Percentiles rank a stretch among this genome's conserved stretches.
Conservation (phyloP, 202 grass and related monocot genomes). For the Miscanthus sacchariflorus region DNA sequence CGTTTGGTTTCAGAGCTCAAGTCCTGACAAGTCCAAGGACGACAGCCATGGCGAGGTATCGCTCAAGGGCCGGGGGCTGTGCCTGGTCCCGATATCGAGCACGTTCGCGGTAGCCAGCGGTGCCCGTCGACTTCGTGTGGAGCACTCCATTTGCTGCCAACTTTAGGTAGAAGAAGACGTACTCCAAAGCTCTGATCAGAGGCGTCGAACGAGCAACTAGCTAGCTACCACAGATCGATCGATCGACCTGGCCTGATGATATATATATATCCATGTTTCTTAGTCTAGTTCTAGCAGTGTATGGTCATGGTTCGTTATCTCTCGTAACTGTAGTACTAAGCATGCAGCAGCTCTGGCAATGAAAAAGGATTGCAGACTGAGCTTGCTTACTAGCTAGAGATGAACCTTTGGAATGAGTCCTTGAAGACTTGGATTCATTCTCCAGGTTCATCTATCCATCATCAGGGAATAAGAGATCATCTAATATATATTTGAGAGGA, state of each 20-base stretch:
- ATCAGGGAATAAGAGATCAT: conserved; percentile 50
- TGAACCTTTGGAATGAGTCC: conserved; percentile 79
- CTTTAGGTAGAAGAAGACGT: conserved; percentile 69
- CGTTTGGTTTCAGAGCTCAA: conserved; percentile 55
- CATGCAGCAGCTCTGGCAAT: conserved; percentile 17
- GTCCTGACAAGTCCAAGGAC: conserved; percentile 68
- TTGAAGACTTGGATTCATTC: conserved; percentile 73
- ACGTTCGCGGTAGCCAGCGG: conserved; percentile 88
- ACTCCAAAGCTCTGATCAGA: conserved; percentile 3
- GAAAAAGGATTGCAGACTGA: conserved; percentile 32
- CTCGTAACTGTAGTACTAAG: conserved; percentile 34
- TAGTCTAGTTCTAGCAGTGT: conserved; percentile 40
- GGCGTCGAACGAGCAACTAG: neutral
- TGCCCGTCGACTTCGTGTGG: conserved; percentile 81
- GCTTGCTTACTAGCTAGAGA: conserved; percentile 43
- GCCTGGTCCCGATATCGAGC: conserved; percentile 92
- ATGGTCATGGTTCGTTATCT: conserved; percentile 34
- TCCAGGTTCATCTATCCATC: conserved; percentile 61
- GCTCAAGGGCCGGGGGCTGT: conserved; percentile 80
- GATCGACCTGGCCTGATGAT: neutral
- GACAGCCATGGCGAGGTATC: conserved; percentile 45
- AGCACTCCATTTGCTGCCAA: conserved; percentile 72
- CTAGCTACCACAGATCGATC: conserved; percentile 8
- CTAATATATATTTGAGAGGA: conserved; percentile 37
- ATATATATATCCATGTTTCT: conserved; percentile 18